Evolutionary conservation across 345 rosid species (phyloP).

Genomic region (Eucalyptus sp.): DNA sequence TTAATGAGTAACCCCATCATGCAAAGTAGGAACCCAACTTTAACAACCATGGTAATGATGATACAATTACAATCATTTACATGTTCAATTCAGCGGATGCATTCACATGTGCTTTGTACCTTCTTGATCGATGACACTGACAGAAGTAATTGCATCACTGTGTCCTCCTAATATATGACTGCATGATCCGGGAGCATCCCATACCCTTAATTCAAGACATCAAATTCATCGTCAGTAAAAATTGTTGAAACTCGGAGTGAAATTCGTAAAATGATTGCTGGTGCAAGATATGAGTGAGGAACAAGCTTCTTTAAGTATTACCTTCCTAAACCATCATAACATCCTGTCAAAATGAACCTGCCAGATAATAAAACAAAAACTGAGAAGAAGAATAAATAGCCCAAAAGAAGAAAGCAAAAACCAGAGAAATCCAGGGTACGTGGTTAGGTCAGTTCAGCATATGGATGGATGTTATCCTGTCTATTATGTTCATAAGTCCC

Average conservation of each 20-base stretch:
- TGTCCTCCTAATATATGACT: constrained; percentile 84
- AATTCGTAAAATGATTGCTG: not conserved
- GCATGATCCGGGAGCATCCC: constrained; percentile 71
- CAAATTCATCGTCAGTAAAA: not conserved
- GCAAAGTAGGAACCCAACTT: not conserved
- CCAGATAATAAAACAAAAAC: constrained; percentile 13
- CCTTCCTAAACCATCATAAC: constrained; percentile 85
- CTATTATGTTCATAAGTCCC: not conserved
- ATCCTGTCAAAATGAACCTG: constrained; percentile 88
- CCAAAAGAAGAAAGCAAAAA: not conserved
- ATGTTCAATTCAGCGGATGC: not conserved
- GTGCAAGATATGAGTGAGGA: not conserved
- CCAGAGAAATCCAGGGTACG: not conserved
- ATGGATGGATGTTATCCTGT: not conserved
- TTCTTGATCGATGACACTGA: constrained; percentile 33
- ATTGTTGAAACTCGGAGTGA: not conserved
- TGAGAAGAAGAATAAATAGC: not conserved
- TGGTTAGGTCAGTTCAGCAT: not conserved
- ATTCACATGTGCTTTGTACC: constrained; percentile 20
- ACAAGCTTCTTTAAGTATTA: not conserved
- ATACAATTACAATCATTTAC: not conserved
- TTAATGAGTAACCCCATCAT: not conserved
- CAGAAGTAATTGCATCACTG: constrained; percentile 56
- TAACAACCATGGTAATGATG: not conserved
- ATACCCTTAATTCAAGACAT: constrained; percentile 26